A percentile compares a stretch with the other conserved stretches of the same genome.
Evolutionary conservation across 208 protist species (phyloP).

Genomic region (Crithidia sp.): DNA sequence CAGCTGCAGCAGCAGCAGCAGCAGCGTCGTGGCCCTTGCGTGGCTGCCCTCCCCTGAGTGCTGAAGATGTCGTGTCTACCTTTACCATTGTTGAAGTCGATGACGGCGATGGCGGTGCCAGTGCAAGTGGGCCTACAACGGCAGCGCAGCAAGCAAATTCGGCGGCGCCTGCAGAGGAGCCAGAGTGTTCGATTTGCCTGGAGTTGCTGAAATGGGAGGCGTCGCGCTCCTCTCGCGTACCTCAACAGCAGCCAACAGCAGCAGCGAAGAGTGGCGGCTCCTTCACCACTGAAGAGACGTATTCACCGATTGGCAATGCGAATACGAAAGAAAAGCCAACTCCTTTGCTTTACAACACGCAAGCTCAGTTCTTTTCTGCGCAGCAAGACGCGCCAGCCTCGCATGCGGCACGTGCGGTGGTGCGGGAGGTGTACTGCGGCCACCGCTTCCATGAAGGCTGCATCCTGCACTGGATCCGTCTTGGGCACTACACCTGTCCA

Average conservation of each 20-base stretch:
- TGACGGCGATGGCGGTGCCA: too few relatives aligned
- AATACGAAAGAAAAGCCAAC: too few relatives aligned
- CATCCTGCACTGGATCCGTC: slow-evolving; percentile 30
- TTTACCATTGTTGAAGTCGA: slow-evolving; percentile 2
- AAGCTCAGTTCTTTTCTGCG: too few relatives aligned
- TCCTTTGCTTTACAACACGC: too few relatives aligned
- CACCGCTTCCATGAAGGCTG: slow-evolving; percentile 45
- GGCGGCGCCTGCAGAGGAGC: neutral
- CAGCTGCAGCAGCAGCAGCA: neutral
- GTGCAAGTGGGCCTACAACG: too few relatives aligned
- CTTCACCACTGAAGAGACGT: too few relatives aligned
- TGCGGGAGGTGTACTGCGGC: slow-evolving; percentile 35
- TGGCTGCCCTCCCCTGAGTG: slow-evolving; percentile 11
- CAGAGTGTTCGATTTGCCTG: slow-evolving; percentile 22
- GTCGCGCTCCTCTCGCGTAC: neutral
- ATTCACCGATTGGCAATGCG: too few relatives aligned
- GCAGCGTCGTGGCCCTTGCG: slow-evolving; percentile 6
- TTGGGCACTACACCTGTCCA: slow-evolving; percentile 39
- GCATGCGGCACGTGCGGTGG: neutral
- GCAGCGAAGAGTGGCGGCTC: neutral
- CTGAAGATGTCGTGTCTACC: slow-evolving; percentile 18
- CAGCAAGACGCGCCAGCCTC: neutral
- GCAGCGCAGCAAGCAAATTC: too few relatives aligned
- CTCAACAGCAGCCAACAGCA: neutral
- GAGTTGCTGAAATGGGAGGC: slow-evolving; percentile 10